phyloP scores from a whole-genome alignment of 306 rosid species.

The Castanea sativa region DNA sequence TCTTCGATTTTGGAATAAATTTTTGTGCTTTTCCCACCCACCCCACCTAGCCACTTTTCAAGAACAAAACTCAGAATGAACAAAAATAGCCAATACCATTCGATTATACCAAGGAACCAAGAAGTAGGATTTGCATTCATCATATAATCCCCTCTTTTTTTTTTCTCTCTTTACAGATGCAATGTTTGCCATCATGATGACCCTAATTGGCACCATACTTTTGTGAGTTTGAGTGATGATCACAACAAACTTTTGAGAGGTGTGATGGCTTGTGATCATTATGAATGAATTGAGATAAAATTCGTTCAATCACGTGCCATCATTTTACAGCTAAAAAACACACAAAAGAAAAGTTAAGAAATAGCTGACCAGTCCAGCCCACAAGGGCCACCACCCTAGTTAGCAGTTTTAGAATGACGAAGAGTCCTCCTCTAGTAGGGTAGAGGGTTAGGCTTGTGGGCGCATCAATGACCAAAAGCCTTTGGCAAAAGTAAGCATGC shows the following conservation, averaged over 20 bases:
- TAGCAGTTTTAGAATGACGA: too few species aligned
- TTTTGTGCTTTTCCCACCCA: too few species aligned
- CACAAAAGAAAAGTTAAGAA: too few species aligned
- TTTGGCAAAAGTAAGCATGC: neutral
- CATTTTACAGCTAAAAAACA: neutral
- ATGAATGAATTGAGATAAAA: neutral
- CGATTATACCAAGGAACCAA: neutral
- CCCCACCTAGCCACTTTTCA: too few species aligned
- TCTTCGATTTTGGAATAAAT: too few species aligned
- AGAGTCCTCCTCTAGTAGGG: constrained; percentile 9
- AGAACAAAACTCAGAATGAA: too few species aligned
- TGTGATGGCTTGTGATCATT: neutral
- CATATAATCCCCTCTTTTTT: too few species aligned
- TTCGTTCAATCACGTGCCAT: constrained; percentile 3
- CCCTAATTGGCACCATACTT: neutral
- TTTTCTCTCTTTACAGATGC: neutral
- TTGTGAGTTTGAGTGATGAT: neutral
- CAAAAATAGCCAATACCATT: too few species aligned
- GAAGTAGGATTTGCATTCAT: neutral
- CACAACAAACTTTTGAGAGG: neutral
- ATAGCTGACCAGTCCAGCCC: too few species aligned
- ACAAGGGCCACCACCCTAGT: too few species aligned
- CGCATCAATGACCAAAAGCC: constrained; percentile 16
- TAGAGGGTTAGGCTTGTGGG: constrained; percentile 4
- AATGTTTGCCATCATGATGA: neutral